phyloP scores from a whole-genome alignment of 805 yeast genomes.

The Suhomyces sp. region DNA sequence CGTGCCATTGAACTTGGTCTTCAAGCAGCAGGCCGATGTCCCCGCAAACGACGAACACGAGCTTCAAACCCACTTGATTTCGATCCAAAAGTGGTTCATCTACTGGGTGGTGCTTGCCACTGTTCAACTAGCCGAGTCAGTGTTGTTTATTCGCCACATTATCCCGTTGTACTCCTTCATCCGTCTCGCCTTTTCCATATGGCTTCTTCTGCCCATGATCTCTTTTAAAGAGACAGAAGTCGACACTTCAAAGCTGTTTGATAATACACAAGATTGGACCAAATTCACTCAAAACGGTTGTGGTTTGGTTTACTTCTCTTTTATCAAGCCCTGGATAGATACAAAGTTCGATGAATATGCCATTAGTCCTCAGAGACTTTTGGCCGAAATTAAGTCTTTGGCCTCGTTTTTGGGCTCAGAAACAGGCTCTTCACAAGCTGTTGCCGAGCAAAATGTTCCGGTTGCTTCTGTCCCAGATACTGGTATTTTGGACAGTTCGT shows the following conservation, averaged over 20 bases:
- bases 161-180: slow-evolving; percentile 56
- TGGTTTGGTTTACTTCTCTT: slow-evolving; percentile 27
- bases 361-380: neutral
- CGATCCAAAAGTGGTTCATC: slow-evolving; percentile 40
- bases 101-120: slow-evolving; percentile 66
- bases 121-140: slow-evolving; percentile 35
- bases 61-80: slow-evolving; percentile 22
- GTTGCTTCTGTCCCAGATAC: neutral
- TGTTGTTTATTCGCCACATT: slow-evolving; percentile 43
- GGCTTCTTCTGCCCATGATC: slow-evolving; percentile 56
- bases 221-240: slow-evolving; percentile 5
- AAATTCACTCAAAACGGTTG: slow-evolving; percentile 29
- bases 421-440: neutral
- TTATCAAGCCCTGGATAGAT: slow-evolving; percentile 28
- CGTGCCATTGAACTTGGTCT: slow-evolving; percentile 27
- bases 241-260: slow-evolving; percentile 2
- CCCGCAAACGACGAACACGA: slow-evolving; percentile 8
- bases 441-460: neutral
- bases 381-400: neutral
- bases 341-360: slow-evolving; percentile 8
- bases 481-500: slow-evolving; percentile 11
- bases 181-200: slow-evolving; percentile 47
- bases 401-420: neutral
- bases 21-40: slow-evolving; percentile 1
- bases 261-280: slow-evolving; percentile 22